Conservation (phyloP, 1,284 basidiomycete species). For the Ceratobasidium papillatum region DNA sequence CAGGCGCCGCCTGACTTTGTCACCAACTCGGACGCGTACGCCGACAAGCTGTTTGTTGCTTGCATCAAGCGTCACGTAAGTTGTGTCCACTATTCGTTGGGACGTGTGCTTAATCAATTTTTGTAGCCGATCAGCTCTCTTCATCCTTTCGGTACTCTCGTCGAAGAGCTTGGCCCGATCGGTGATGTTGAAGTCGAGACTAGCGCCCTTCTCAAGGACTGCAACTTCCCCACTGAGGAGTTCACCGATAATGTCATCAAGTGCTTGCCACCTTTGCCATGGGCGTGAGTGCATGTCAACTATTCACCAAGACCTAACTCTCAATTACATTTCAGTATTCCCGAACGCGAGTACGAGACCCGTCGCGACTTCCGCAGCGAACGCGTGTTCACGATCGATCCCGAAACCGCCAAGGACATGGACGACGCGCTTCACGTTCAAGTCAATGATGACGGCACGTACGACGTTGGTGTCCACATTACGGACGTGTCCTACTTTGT, state of each 20-base stretch:
- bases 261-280: conserved; percentile 93
- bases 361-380: conserved; percentile 88
- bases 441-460: conserved; percentile 88
- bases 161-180: conserved; percentile 98
- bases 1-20: conserved; percentile 98
- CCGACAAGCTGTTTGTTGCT: conserved; percentile 92
- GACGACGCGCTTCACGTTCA: conserved; percentile 95
- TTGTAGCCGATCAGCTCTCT: conserved; percentile 89
- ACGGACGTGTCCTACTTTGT: conserved; percentile 97
- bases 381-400: conserved; percentile 94
- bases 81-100: conserved; percentile 42
- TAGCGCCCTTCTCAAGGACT: conserved; percentile 95
- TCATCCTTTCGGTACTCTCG: conserved; percentile 98
- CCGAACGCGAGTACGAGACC: conserved; percentile 87
- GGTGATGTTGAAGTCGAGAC: conserved; percentile 98
- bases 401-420: conserved; percentile 86
- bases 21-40: conserved; percentile 90
- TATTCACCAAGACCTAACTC: neutral
- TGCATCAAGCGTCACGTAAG: conserved; percentile 96
- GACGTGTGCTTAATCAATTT: conserved; percentile 31
- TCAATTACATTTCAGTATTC: conserved; percentile 65
- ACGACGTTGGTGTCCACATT: conserved; percentile 92
- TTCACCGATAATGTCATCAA: conserved; percentile 94
- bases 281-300: conserved; percentile 71
- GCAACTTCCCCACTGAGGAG: conserved; percentile 96